phyloP scores from a whole-genome alignment of 2,329 filamentous ascomycete genomes.

The Sphaerulina musiva region DNA sequence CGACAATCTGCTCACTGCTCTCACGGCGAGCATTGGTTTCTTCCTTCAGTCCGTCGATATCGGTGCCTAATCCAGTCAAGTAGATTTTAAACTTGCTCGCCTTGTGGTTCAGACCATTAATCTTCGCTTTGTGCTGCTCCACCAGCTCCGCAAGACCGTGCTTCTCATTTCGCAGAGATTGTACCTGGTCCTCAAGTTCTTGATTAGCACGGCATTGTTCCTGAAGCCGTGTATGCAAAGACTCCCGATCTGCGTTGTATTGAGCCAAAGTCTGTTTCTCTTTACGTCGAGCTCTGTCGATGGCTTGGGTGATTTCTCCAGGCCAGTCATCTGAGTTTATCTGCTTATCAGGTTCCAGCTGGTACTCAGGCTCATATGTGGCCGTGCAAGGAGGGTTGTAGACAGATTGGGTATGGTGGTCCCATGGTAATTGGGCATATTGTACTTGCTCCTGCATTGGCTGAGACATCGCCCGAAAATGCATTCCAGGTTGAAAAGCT shows the following conservation, averaged over 20 bases:
- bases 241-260: slow-evolving; percentile 1
- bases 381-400: neutral
- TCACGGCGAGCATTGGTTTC: slow-evolving; percentile 10
- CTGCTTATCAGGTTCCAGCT: neutral
- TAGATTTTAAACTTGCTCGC: slow-evolving; percentile 21
- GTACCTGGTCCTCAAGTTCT: slow-evolving; percentile 1
- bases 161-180: slow-evolving; percentile 14
- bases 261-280: neutral
- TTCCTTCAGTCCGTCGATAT: slow-evolving; percentile 19
- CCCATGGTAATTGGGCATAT: neutral
- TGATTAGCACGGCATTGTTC: neutral
- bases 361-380: neutral
- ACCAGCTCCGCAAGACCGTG: slow-evolving; percentile 2
- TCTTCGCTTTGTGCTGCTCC: slow-evolving; percentile 14
- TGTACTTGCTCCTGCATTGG: no score
- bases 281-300: neutral
- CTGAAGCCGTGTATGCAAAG: slow-evolving; percentile 1
- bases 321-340: neutral
- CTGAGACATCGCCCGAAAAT: no score
- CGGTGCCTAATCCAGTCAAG: slow-evolving; percentile 23
- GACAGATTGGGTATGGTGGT: neutral
- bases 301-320: neutral
- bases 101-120: slow-evolving; percentile 13
- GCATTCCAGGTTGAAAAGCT: no score
- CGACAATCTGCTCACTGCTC: slow-evolving; percentile 11